Base-by-base conservation (phyloP, 2,329 filamentous ascomycete genomes). In the Fusarium liriodendri region DNA sequence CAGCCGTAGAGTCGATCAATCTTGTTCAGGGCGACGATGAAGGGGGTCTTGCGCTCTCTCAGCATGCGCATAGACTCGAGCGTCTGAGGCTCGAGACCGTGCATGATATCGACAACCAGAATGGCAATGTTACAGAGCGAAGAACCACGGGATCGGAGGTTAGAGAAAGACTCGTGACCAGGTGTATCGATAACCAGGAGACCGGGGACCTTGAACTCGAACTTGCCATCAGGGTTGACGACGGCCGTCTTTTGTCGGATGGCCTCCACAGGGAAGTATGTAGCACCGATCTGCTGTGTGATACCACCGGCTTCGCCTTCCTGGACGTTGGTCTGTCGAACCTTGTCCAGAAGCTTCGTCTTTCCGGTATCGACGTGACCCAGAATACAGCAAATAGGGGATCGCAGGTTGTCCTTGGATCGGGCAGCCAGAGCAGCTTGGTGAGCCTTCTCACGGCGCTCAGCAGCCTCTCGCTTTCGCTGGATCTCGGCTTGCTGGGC, bases 311-410 rank as follows among this genome's bases (percentile, higher is more conserved):
- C 97, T 90, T 99, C 97, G 80, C 97, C 97, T 85, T 98, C 97
- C 82, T 99, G 97, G 38, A 99, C 97, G 81, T 99, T 98, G 67
- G 97, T 98, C 84, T 98, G 95, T 80, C 97, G 94, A 80, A 99
- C 94, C 87, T 99, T 99, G 88, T 99, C 97, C 67, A 99, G 89
- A 73, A 99, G 88, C 87, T 98, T 99, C n/a, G 97, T 99, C 88
- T 99, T 99, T 83, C 97, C 97, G 54, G 97, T 99, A 92, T 99
- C 97, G 90, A 99, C 97, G 90, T 99, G 97, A 80, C 97, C 97
- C 74, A 99, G 91, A 89, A 99, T 99, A 93, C 96, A 98, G 89
- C 97, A 98, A 85, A 99, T 99, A 62, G 97, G 97, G 45, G 97
- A 98, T 67, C 97, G 95, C 66, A 99, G 90, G 84, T 99, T 93